Conservation (phyloP, 176 grass and related monocot genomes). For the Rhynchospora pubera region DNA sequence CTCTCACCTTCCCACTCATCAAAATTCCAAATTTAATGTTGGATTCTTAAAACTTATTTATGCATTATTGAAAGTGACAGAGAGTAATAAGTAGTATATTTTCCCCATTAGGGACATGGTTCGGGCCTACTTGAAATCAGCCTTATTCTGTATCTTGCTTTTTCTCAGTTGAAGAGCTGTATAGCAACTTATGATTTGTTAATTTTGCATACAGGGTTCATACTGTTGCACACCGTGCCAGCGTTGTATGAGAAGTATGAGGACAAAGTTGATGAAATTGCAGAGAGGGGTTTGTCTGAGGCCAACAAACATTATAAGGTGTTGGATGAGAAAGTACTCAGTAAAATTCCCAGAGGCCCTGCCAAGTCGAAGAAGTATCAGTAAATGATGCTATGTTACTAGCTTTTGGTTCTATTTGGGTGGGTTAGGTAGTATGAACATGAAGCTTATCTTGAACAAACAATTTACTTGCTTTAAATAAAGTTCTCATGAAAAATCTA, state of each 20-base stretch:
- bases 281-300: slow-evolving; percentile 43
- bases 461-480: background rate
- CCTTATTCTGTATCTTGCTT: background rate
- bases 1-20: background rate
- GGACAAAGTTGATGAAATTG: slow-evolving; percentile 59
- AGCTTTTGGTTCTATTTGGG: background rate
- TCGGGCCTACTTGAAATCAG: background rate
- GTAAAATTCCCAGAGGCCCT: slow-evolving; percentile 62
- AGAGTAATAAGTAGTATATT: background rate
- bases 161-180: background rate
- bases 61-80: background rate
- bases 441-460: background rate
- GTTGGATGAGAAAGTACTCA: slow-evolving; percentile 57
- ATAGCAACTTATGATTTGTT: background rate
- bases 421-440: background rate
- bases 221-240: slow-evolving; percentile 65
- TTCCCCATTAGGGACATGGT: background rate
- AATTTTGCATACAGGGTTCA: slow-evolving; percentile 20
- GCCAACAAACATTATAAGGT: slow-evolving; percentile 47
- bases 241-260: slow-evolving; percentile 73
- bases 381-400: background rate
- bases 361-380: slow-evolving; percentile 48
- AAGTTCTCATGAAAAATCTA: background rate
- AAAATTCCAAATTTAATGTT: background rate
- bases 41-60: background rate